These are phyloP conservation scores for Leccinum fibrillosum DNA, from an alignment of 768 basidiomycete species.

Conservation along the genomic window DNA sequence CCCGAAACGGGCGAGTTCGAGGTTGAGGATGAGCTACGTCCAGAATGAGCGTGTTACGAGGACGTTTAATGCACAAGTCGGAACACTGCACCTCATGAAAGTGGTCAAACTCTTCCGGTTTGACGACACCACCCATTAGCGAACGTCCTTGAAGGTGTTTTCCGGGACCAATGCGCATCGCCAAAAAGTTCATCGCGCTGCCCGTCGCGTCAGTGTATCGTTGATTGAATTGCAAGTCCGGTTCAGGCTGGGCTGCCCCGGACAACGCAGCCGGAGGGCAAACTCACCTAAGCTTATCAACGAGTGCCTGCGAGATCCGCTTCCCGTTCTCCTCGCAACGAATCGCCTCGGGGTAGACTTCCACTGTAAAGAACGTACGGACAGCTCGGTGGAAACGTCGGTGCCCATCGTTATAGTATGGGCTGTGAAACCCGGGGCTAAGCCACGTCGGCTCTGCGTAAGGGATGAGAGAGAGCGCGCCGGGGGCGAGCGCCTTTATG, in stretches of 20 bases:
- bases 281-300: slow-evolving; percentile 78
- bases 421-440: slow-evolving; percentile 58
- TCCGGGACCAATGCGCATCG: slow-evolving; percentile 74
- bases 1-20: slow-evolving; percentile 80
- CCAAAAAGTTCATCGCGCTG: slow-evolving; percentile 62
- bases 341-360: slow-evolving; percentile 71
- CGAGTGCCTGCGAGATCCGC: slow-evolving; percentile 76
- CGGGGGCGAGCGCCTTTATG: slow-evolving; percentile 53
- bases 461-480: slow-evolving; percentile 71
- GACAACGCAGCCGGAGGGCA: no score
- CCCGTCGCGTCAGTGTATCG: not conserved
- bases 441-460: slow-evolving; percentile 90
- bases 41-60: not conserved
- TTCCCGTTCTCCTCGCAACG: slow-evolving; percentile 86
- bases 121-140: slow-evolving; percentile 76
- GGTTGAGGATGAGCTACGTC: slow-evolving; percentile 67
- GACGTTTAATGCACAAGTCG: not conserved
- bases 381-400: slow-evolving; percentile 70
- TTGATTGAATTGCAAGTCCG: not conserved
- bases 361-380: slow-evolving; percentile 72
- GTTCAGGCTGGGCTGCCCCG: not conserved
- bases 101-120: slow-evolving; percentile 87
- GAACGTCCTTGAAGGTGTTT: slow-evolving; percentile 81
- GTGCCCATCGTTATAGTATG: slow-evolving; percentile 78
- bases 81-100: slow-evolving; percentile 75